Evolutionary conservation across 768 basidiomycete species (phyloP), one percentile per base, ranked within the genome.

Genomic region (Lentinula aciculospora): DNA sequence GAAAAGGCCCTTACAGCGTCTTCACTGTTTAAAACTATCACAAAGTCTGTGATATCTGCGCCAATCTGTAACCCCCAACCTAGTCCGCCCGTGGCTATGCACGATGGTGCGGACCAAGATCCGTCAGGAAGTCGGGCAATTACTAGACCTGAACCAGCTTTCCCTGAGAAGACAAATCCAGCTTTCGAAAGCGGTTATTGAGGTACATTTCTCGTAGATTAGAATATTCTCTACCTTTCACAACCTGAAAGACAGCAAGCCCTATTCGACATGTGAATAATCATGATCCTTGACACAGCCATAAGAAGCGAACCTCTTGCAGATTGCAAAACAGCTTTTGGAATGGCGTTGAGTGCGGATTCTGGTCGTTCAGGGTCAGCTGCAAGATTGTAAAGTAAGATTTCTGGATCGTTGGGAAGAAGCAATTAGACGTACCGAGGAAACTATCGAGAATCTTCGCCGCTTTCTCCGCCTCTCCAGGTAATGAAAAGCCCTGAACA

Each of bases 21-120:
- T 64, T 97, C 93, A 62, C 86, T 90, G 78, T 98, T 98, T 66
- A 98, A 87, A 37, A 99, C 94, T 69, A 98, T 85, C 58, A 99
- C 95, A 63, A 98, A 97, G 69, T 98, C 94, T 47, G 87, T 89
- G 68, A 95, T 83, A 74, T 97, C 95, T 2, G 95, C 95, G 48
- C 95, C 95, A 57, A 96, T 92, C 72, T 98, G 96, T 42, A 95
- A 84, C 31, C 93, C 93, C 89, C 93, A 93, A 15, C 94, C 93
- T 10, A 95, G 81, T 34, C 96, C 96, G 17, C 91, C 95, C 0
- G 94, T 98, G 29, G 92, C 95, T 67, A 98, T 96, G 74, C 95
- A 98, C 23, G 91, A 94, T 3, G 96, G 96, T 1, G 96, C 96
- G 48, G 90, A 93, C 94, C 94, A 97, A 9, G 92, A 94, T 63